phyloP scores from a whole-genome alignment of 1,284 basidiomycete genomes.

The Tremellales sp. region DNA sequence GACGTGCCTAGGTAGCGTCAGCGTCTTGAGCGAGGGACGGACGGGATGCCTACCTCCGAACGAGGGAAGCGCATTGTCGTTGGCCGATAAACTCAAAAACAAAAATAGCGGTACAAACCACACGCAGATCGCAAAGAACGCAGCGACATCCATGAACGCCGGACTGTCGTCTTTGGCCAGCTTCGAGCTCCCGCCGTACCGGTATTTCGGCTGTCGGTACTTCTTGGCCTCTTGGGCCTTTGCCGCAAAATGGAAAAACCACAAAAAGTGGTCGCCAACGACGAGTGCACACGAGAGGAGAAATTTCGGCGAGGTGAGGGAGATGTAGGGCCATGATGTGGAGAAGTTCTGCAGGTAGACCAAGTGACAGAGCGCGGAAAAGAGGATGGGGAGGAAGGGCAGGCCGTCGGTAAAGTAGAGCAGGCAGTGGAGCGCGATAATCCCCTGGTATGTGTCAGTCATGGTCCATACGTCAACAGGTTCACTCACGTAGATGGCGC shows the following conservation, averaged over 20 bases:
- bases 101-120: constrained; percentile 89
- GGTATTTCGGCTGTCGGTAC: constrained; percentile 32
- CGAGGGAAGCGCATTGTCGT: constrained; percentile 83
- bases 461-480: neutral
- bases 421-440: constrained; percentile 71
- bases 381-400: constrained; percentile 65
- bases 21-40: neutral
- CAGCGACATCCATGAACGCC: constrained; percentile 82
- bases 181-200: constrained; percentile 15
- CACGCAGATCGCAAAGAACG: constrained; percentile 87
- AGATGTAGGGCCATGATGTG: constrained; percentile 80
- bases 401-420: constrained; percentile 75
- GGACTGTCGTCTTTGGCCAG: constrained; percentile 46
- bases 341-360: constrained; percentile 91
- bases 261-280: constrained; percentile 82
- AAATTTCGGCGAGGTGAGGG: constrained; percentile 75
- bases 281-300: constrained; percentile 77
- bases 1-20: neutral
- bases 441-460: constrained; percentile 55
- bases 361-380: constrained; percentile 76
- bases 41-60: constrained; percentile 31
- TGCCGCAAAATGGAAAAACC: constrained; percentile 88
- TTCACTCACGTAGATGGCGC: constrained; percentile 73
- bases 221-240: constrained; percentile 55
- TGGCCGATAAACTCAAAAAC: constrained; percentile 88